Base-by-base conservation (phyloP, 768 basidiomycete genomes). In the Pleurotus ostreatus region DNA sequence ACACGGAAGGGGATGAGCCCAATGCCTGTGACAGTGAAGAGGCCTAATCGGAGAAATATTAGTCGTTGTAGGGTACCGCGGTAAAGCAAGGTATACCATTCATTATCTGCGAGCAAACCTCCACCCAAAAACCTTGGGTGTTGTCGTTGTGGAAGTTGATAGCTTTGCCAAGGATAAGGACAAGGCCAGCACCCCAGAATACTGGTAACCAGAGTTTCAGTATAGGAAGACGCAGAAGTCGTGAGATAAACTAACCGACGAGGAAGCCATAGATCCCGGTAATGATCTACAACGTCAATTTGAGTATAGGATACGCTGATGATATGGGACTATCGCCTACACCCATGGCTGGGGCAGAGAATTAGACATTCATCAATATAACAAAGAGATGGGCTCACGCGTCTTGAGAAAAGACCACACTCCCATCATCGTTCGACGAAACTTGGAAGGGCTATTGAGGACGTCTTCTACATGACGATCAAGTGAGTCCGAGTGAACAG, bases 121-220 rank as follows among this genome's bases (percentile, higher is more conserved):
- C 89, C 13, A 92, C 79, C 92, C 92, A 94, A 55, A 88, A 85
- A 20, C 85, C 85, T 70, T 92, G 86, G 0, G 75, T 79, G 54
- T 87, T 78, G 7, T 74, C 68, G 61, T 89, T 86, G 62, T 88
- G 83, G 3, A 89, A 70, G 63, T 89, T 83, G 67, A 93, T 92
- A 45, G 83, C 76, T 65, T 80, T 83, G 20, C 69, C 72, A 3
- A 90, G 70, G 69, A 92, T 86, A 51, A 92, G 69, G 12, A 92
- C 88, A 59, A 94, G 85, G 3, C 86, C 92, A 18, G 89, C 82
- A 13, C 92, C 92, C 92, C 91, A 94, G 63, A 94, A 93, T 0
- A 86, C 92, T 82, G 63, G 4, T 8, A 47, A 23, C 22, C 16
- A 7, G 16, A 18, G n/a, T 5, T 47, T 16, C 11, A 43, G 5